Base-by-base conservation (phyloP, 768 basidiomycete genomes). In the Pleurotus salmoneostramineus region DNA sequence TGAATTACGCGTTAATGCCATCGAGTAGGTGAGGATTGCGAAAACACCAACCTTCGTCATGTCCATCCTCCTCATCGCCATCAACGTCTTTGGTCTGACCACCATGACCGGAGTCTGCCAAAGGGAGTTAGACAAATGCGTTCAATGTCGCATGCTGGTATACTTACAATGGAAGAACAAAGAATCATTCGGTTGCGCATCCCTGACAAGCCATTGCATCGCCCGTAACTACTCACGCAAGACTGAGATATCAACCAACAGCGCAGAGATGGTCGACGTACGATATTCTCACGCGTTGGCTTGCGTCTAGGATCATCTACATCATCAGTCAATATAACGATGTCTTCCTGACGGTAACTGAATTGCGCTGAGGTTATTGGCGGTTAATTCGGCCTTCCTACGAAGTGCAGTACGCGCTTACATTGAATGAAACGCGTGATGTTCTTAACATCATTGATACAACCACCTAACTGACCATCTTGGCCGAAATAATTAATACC, bases 391-490 rank as follows among this genome's bases (percentile, higher is more conserved):
- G 12, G 4, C 17, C 17, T 27, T 31, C 4, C 27, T n/a, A 32
- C 3, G 14, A 7, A 4, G 32, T 34, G 8, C 7, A 55, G n/a
- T 15, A 15, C 11, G 34, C 17, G 17, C 8, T 10, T 12, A 70
- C 86, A 60, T 63, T 91, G 91, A 65, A 59, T 72, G 75, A 98
- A 98, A 15, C 74, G 69, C 64, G 82, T 78, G 54, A 98, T 82
- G 68, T 94, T 95, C 50, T 76, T 71, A 0, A 87, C 95, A 65
- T 99, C 96, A 68, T 98, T 96, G 68, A 96, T 89, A 67, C 96
- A 98, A 6, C 96, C 96, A 0, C 74, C 70, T 5, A 98, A 75
- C 63, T 85, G 81, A 12, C 80, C 80, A 3, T 69, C 68, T 63
- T 85, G 83, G 0, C 90, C 88, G 17, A 78, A 67, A 67, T 98